These are phyloP conservation scores for Fusarium cyanostomum DNA, from an alignment of 2,329 filamentous ascomycete species.

Conservation along the genomic window DNA sequence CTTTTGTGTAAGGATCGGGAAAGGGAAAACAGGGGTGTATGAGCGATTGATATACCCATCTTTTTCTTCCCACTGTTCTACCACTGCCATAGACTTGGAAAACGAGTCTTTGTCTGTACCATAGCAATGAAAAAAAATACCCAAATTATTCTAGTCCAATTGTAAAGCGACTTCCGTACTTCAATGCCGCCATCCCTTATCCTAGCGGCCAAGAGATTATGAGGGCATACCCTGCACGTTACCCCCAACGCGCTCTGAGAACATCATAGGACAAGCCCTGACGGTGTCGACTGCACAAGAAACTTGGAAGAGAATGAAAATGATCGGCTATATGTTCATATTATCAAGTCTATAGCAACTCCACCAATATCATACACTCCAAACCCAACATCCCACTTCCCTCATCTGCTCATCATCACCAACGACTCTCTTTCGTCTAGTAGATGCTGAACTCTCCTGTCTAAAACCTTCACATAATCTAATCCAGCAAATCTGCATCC, in stretches of 20 bases:
- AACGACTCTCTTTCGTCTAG: conserved; percentile 19
- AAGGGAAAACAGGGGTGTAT: conserved; percentile 24
- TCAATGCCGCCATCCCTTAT: too few species aligned
- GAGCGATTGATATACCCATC: conserved; percentile 38
- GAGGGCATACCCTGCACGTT: too few species aligned
- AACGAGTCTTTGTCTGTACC: conserved; percentile 49
- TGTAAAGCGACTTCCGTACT: background rate
- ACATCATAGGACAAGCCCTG: too few species aligned
- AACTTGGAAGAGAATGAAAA: background rate
- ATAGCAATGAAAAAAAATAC: conserved; percentile 45
- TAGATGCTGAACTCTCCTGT: conserved; percentile 6
- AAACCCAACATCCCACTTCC: background rate
- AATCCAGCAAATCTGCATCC: conserved; percentile 4
- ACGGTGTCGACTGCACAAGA: too few species aligned
- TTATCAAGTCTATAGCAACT: conserved; percentile 32
- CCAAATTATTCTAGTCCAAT: conserved; percentile 10
- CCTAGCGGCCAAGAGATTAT: too few species aligned
- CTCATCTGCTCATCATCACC: conserved; percentile 1
- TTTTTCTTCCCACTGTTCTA: conserved; percentile 41
- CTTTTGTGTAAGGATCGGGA: conserved; percentile 27
- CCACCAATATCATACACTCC: conserved; percentile 29
- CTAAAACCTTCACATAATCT: conserved; percentile 28
- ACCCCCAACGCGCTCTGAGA: too few species aligned
- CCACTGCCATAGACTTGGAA: conserved; percentile 47
- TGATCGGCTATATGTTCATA: conserved; percentile 15